These are phyloP conservation scores for Hibiscus mutabilis DNA, from an alignment of 345 rosid species.

Conservation along the genomic window DNA sequence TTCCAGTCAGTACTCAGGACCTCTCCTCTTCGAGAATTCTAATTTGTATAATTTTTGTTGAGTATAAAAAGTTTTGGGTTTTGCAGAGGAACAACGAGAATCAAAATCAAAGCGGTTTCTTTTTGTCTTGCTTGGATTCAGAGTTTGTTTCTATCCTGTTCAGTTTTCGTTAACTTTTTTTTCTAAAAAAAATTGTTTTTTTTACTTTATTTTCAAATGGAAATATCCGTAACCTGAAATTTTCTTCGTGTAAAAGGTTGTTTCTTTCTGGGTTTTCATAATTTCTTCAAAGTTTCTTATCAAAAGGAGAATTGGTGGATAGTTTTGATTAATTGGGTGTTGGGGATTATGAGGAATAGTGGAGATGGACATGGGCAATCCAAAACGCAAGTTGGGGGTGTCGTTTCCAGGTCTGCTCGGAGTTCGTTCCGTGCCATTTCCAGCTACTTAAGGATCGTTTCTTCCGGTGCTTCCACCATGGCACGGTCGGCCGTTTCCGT, in stretches of 20 bases:
- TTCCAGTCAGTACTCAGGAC: background rate
- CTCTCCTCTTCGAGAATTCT: background rate
- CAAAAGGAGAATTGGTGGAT: constrained; percentile 34
- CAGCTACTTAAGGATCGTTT: constrained; percentile 64
- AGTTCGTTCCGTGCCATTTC: constrained; percentile 77
- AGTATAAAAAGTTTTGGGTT: background rate
- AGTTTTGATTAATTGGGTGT: constrained; percentile 21
- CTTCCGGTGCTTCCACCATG: constrained; percentile 87
- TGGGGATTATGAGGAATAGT: constrained; percentile 59
- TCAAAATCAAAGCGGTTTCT: constrained; percentile 7
- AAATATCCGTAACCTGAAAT: constrained; percentile 13
- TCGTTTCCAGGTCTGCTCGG: constrained; percentile 49
- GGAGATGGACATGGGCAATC: constrained; percentile 38
- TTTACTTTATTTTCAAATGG: constrained; percentile 6
- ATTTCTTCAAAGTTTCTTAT: constrained; percentile 10
- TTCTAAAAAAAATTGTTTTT: background rate
- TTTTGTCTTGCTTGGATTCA: constrained; percentile 15
- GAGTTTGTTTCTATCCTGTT: constrained; percentile 7
- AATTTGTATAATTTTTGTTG: constrained; percentile 6
- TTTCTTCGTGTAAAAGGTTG: background rate
- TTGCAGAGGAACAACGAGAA: background rate
- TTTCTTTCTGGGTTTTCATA: constrained; percentile 12
- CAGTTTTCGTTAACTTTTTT: background rate
- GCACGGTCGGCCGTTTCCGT: constrained; percentile 79
- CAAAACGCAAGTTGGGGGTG: constrained; percentile 27